Percentiles rank a stretch among this genome's conserved stretches.
Evolutionary conservation across 768 basidiomycete genomes (phyloP).

Genomic region (Pleurotus pulmonarius): DNA sequence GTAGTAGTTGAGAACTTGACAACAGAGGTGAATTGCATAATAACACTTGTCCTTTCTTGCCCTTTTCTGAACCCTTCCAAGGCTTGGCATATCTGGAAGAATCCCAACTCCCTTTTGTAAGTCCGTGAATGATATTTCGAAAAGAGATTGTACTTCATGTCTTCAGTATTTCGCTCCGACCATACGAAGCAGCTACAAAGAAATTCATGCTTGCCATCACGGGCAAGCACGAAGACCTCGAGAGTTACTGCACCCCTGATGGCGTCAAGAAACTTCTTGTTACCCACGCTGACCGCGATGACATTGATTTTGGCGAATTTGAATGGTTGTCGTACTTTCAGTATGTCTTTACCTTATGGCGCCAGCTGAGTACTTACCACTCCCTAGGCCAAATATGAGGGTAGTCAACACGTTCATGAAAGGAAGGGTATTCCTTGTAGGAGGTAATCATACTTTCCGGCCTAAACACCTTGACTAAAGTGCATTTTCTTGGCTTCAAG

Average conservation of each 20-base stretch:
- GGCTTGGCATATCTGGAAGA: neutral
- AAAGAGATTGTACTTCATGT: no score
- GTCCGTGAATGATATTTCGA: no score
- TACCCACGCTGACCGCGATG: neutral
- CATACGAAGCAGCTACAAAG: neutral
- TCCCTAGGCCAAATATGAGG: constrained; percentile 14
- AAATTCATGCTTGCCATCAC: neutral
- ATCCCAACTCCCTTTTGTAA: neutral
- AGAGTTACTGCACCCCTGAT: neutral
- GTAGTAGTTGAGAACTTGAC: neutral
- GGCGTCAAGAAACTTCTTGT: neutral
- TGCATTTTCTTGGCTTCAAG: constrained; percentile 5
- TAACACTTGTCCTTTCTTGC: neutral
- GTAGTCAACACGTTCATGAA: constrained; percentile 17
- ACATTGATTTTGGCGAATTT: neutral
- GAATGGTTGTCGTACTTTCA: constrained; percentile 8
- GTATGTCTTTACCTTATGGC: neutral
- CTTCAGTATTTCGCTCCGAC: neutral
- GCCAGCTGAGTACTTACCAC: neutral
- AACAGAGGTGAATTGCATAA: constrained; percentile 1
- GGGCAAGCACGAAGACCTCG: neutral
- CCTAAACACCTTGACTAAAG: neutral
- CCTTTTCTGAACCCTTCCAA: neutral
- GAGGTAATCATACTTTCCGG: constrained; percentile 11
- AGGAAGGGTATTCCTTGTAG: constrained; percentile 17